Conservation (phyloP, 306 rosid species). For the Trifolium repens region DNA sequence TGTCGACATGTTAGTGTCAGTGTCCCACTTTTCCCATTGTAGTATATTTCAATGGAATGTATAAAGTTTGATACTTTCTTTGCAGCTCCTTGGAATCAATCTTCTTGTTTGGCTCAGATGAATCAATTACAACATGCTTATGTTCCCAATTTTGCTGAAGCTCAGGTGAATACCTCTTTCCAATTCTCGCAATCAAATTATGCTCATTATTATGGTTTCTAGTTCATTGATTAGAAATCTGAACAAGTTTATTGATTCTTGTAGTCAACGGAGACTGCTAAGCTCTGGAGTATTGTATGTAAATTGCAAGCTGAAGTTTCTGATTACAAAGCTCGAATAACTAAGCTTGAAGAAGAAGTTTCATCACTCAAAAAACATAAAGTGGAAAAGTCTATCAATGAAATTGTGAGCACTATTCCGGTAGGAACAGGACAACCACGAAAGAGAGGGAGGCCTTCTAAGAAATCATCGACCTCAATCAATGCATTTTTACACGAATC, state of each 20-base stretch:
- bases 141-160: constrained; percentile 47
- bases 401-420: neutral
- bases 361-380: neutral
- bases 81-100: constrained; percentile 59
- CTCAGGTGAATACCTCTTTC: constrained; percentile 46
- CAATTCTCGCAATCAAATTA: neutral
- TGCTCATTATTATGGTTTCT: constrained; percentile 2
- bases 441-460: neutral
- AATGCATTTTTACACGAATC: neutral
- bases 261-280: neutral
- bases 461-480: neutral
- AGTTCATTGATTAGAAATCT: neutral
- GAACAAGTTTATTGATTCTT: constrained; percentile 1
- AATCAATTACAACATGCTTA: constrained; percentile 49
- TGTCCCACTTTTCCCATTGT: neutral
- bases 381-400: neutral
- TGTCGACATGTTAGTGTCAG: neutral
- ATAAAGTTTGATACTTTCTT: constrained; percentile 26
- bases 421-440: neutral
- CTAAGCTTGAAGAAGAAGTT: neutral
- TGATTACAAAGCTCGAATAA: neutral
- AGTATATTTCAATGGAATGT: no score
- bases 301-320: neutral
- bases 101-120: constrained; percentile 53
- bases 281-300: neutral